A percentile compares a stretch with the other conserved stretches of the same genome.
Evolutionary conservation across 2,329 filamentous ascomycete species (phyloP).

Genomic region (Colletotrichum somersetense): DNA sequence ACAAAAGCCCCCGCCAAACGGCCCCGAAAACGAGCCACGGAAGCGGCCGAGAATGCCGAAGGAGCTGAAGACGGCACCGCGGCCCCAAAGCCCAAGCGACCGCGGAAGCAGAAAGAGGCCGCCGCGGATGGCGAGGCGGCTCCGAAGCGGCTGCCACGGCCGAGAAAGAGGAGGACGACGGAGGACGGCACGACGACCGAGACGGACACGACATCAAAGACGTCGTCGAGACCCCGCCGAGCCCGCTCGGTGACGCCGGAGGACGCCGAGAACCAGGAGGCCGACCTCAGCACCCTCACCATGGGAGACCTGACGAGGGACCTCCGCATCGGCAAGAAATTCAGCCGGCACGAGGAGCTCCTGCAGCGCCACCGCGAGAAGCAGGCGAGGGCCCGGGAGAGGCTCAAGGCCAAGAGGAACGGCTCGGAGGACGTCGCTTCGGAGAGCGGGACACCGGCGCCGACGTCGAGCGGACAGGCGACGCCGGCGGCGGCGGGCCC

Average conservation of each 20-base stretch:
- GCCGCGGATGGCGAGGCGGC: constrained; percentile 24
- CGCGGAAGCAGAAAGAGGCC: constrained; percentile 39
- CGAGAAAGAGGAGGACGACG: constrained; percentile 41
- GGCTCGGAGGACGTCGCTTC: constrained; percentile 42
- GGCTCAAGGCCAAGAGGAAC: constrained; percentile 47
- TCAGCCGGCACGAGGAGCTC: constrained; percentile 79
- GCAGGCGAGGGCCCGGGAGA: constrained; percentile 52
- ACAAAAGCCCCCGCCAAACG: constrained; percentile 27
- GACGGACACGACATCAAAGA: constrained; percentile 9
- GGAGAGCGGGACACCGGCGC: constrained; percentile 41
- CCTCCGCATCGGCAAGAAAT: constrained; percentile 78
- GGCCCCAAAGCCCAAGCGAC: constrained; percentile 39
- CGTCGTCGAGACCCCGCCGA: constrained; percentile 45
- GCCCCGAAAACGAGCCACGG: constrained; percentile 33
- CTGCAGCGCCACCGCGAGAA: constrained; percentile 72
- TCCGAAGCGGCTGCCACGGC: constrained; percentile 34
- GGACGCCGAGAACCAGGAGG: constrained; percentile 70
- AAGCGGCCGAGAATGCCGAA: constrained; percentile 27
- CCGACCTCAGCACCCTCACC: constrained; percentile 75
- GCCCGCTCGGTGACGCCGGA: constrained; percentile 70
- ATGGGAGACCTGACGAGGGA: constrained; percentile 81
- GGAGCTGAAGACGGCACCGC: constrained; percentile 11
- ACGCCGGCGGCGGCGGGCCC: constrained; percentile 45
- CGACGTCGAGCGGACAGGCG: constrained; percentile 2
- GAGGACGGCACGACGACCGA: constrained; percentile 38